phyloP scores from a whole-genome alignment of 2,329 filamentous ascomycete species.

The Fusarium nodosum region DNA sequence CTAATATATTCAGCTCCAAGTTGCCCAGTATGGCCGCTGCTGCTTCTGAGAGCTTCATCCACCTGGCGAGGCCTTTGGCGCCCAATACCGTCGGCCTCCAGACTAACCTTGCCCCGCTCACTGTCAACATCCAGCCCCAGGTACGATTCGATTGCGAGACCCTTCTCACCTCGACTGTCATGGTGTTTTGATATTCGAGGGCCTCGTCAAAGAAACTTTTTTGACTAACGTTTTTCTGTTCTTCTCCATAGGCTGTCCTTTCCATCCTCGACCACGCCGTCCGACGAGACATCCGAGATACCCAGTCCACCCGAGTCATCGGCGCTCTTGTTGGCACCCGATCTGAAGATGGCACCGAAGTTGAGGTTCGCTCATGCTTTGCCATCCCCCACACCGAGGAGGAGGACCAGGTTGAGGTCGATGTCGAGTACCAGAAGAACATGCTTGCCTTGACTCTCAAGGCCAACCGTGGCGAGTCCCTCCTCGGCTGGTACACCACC shows the following conservation, averaged over 20 bases:
- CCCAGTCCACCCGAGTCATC: conserved; percentile 95
- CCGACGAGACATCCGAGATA: conserved; percentile 80
- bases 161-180: conserved; percentile 26
- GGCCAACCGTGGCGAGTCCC: conserved; percentile 91
- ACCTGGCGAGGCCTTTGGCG: conserved; percentile 92
- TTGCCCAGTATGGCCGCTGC: conserved; percentile 81
- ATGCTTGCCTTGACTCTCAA: conserved; percentile 97
- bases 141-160: conserved; percentile 64
- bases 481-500: conserved; percentile 99
- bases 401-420: conserved; percentile 98
- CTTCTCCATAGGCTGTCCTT: conserved; percentile 71
- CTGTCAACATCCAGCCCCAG: conserved; percentile 95
- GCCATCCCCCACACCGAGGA: conserved; percentile 99
- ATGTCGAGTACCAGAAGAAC: conserved; percentile 99
- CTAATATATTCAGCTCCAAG: conserved; percentile 30
- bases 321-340: conserved; percentile 93
- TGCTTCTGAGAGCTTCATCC: conserved; percentile 87
- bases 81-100: conserved; percentile 83
- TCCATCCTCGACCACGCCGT: conserved; percentile 93
- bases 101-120: conserved; percentile 89
- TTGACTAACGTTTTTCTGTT: conserved; percentile 28
- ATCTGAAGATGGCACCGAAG: conserved; percentile 96
- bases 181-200: conserved; percentile 15
- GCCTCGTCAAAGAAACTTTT: background rate
- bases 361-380: conserved; percentile 96